A percentile compares a stretch with the other conserved stretches of the same genome.
These are phyloP conservation scores for Microbotryum lychnidis-dioicae DNA, from an alignment of 1,284 basidiomycete genomes.

Conservation along the genomic window DNA sequence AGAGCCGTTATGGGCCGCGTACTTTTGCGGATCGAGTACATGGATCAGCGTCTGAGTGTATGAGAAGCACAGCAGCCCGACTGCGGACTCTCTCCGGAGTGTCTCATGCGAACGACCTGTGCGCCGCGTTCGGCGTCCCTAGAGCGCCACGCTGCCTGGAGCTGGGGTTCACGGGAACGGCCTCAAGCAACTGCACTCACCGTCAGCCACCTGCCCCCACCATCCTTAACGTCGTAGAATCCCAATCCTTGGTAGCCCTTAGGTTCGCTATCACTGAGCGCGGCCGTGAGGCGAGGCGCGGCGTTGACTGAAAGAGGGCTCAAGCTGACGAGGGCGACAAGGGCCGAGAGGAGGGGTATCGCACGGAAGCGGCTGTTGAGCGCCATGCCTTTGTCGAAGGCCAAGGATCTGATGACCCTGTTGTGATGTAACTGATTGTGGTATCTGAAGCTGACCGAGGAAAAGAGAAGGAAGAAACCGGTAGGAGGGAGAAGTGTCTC, in stretches of 20 bases:
- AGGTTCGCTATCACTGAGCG: too few relatives aligned
- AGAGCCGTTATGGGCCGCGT: constrained; percentile 41
- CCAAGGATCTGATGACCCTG: too few relatives aligned
- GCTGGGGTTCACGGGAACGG: not conserved
- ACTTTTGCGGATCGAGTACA: not conserved
- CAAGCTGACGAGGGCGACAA: too few relatives aligned
- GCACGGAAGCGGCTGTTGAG: too few relatives aligned
- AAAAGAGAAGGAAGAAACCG: too few relatives aligned
- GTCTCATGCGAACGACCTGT: not conserved
- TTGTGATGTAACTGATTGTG: too few relatives aligned
- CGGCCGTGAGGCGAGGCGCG: too few relatives aligned
- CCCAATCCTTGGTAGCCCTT: constrained; percentile 34
- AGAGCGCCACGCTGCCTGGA: not conserved
- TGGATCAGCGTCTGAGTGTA: not conserved
- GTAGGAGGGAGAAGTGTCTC: too few relatives aligned
- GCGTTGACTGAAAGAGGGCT: too few relatives aligned
- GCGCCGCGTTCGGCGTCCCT: not conserved
- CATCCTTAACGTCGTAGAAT: constrained; percentile 45
- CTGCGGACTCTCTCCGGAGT: not conserved
- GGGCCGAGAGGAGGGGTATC: too few relatives aligned
- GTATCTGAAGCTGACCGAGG: too few relatives aligned
- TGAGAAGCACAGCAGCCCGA: not conserved
- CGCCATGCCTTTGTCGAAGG: too few relatives aligned
- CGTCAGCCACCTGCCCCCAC: constrained; percentile 42
- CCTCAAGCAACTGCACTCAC: constrained; percentile 4